phyloP scores from a whole-genome alignment of 2,329 filamentous ascomycete genomes.

The Gliomastix tumulicola region DNA sequence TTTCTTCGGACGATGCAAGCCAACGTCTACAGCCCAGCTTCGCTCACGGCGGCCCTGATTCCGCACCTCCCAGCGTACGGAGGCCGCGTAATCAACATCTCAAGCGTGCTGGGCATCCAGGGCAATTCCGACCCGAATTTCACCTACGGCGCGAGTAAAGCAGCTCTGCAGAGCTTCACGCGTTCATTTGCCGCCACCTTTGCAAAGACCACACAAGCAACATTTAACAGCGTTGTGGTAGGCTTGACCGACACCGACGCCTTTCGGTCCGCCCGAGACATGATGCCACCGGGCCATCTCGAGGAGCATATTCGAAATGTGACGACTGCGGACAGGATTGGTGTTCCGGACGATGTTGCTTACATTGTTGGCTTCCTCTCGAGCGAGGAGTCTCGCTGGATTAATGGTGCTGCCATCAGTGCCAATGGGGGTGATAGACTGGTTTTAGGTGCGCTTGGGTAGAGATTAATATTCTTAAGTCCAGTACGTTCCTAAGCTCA shows the following conservation, averaged over 20 bases:
- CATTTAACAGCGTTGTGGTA: conserved; percentile 1
- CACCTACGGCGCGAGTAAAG: conserved; percentile 1
- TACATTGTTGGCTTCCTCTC: conserved; percentile 1
- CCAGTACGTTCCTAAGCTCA: too few species aligned
- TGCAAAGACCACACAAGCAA: not conserved
- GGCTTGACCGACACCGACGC: not conserved
- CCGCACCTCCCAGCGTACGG: not conserved
- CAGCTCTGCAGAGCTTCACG: not conserved
- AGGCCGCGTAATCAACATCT: conserved; percentile 1
- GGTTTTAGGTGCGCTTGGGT: not conserved
- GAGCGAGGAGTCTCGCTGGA: conserved; percentile 1
- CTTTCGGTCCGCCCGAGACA: not conserved
- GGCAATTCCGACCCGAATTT: not conserved
- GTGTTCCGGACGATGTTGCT: not conserved
- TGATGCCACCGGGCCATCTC: not conserved
- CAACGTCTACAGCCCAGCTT: not conserved
- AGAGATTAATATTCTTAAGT: too few species aligned
- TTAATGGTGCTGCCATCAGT: conserved; percentile 2
- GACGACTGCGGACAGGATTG: not conserved
- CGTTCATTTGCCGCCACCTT: not conserved
- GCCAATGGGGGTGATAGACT: not conserved
- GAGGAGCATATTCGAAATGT: not conserved
- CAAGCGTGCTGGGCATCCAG: not conserved
- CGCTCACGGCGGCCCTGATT: not conserved
- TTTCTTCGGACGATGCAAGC: not conserved